Percentiles rank a stretch among this genome's conserved stretches.
Evolutionary conservation across 2,329 filamentous ascomycete species (phyloP).

Genomic region (Aspergillus neoniger): DNA sequence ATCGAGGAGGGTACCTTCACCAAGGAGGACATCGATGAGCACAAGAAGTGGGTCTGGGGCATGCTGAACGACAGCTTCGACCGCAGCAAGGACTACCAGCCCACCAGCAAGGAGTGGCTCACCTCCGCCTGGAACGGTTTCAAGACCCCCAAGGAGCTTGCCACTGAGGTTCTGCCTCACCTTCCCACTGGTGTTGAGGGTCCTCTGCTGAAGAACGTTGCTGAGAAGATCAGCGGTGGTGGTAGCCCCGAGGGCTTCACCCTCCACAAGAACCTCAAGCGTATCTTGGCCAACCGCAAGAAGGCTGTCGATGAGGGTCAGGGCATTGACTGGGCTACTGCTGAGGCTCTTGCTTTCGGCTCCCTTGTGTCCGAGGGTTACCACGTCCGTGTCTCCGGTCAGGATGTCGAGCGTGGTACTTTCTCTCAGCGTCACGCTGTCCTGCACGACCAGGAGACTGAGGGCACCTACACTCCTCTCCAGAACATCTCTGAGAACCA

Average conservation of each 20-base stretch:
- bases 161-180: constrained; percentile 90
- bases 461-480: constrained; percentile 88
- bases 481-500: constrained; percentile 88
- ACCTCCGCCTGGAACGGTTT: constrained; percentile 99
- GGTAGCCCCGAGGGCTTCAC: constrained; percentile 80
- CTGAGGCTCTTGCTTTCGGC: constrained; percentile 93
- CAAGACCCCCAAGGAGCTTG: constrained; percentile 97
- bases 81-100: constrained; percentile 96
- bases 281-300: constrained; percentile 83
- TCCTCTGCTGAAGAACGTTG: constrained; percentile 77
- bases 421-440: constrained; percentile 98
- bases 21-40: constrained; percentile 96
- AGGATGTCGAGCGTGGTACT: constrained; percentile 98
- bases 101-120: constrained; percentile 95
- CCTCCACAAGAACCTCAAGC: constrained; percentile 93
- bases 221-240: constrained; percentile 71
- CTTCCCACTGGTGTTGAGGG: constrained; percentile 77
- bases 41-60: constrained; percentile 99
- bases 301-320: constrained; percentile 91
- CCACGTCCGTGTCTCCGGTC: constrained; percentile 95
- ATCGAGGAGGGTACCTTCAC: constrained; percentile 92
- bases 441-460: constrained; percentile 94
- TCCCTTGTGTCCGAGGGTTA: constrained; percentile 88
- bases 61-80: constrained; percentile 98
- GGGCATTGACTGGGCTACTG: constrained; percentile 97